Evolutionary conservation across 2,329 filamentous ascomycete genomes (phyloP), one percentile per base, ranked within the genome.

Genomic region (Exophiala mesophila): DNA sequence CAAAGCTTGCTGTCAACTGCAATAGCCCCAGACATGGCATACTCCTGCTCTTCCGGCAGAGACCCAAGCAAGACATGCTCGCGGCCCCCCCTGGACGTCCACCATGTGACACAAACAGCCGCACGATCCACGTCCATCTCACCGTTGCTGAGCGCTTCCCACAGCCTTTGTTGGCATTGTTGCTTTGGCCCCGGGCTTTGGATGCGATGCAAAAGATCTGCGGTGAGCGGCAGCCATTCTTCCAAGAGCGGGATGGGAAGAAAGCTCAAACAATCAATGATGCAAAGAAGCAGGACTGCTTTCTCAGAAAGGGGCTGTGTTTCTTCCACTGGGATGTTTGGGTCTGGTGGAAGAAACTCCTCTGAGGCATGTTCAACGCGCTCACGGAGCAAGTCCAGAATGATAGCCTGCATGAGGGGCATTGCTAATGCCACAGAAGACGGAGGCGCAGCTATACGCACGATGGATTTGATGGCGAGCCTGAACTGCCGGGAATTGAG

Each of bases 111-210:
- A 36, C 83, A 88, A 21, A 85, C 74, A 29, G 82, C 78, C 5
- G 86, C 83, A 46, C 88, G 76, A 59, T 94, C 85, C 17, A 94
- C 82, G 63, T 95, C 88, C 79, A 95, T 84, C 66, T 94, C 88
- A 3, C 88, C 88, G 54, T 76, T 81, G 29, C 82, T 82, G 7
- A 95, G 65, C 2, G 88, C 75, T 44, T 92, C 82, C 81, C 85
- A 88, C 62, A 94, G 84, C 36, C 88, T 72, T 50, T 79, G 74
- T 58, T 81, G 80, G 26, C 82, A 85, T 2, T 71, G 68, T 34
- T 80, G 74, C 31, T 80, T 73, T 69, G 89, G 78, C 3, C 57
- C 62, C 0, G 71, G 64, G 49, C 88, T 80, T 2, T 70, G 62
- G 19, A 94, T 76, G 12, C 66, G 64, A 52, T 82, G 80, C 45